Conservation (phyloP, 2,329 filamentous ascomycete genomes). For the Huntiella abstrusa region DNA sequence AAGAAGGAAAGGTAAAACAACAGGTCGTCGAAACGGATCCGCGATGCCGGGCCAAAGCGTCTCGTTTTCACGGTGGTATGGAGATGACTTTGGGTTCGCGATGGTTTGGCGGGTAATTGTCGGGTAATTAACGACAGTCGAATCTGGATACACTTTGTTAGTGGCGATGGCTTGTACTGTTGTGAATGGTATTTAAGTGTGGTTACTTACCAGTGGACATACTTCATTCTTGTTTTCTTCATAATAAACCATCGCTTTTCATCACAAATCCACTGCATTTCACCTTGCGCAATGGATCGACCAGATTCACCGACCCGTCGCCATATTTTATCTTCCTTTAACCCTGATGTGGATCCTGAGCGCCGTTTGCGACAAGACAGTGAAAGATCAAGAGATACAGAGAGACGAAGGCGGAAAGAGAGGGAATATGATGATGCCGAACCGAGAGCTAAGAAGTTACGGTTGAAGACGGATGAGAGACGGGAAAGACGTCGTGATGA, state of each 20-base stretch:
- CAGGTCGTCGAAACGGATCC: too few species aligned
- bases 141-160: not conserved
- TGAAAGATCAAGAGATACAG: not conserved
- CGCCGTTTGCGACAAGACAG: slow-evolving; percentile 1
- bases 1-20: too few species aligned
- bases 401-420: not conserved
- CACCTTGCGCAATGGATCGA: slow-evolving; percentile 3
- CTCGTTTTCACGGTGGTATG: too few species aligned
- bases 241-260: too few species aligned
- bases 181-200: too few species aligned
- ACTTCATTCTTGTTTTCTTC: too few species aligned
- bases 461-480: slow-evolving; percentile 9
- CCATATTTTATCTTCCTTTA: slow-evolving; percentile 31
- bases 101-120: too few species aligned
- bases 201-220: too few species aligned
- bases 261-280: too few species aligned
- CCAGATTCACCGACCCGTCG: slow-evolving; percentile 22
- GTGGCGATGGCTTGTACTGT: not conserved
- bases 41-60: too few species aligned
- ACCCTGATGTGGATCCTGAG: slow-evolving; percentile 17
- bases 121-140: not conserved
- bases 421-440: not conserved
- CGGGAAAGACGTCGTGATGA: slow-evolving; percentile 16
- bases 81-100: too few species aligned
- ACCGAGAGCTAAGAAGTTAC: slow-evolving; percentile 1